Evolutionary conservation across 257 asterid genomes (phyloP).

Genomic region (Euphrasia confusa): DNA sequence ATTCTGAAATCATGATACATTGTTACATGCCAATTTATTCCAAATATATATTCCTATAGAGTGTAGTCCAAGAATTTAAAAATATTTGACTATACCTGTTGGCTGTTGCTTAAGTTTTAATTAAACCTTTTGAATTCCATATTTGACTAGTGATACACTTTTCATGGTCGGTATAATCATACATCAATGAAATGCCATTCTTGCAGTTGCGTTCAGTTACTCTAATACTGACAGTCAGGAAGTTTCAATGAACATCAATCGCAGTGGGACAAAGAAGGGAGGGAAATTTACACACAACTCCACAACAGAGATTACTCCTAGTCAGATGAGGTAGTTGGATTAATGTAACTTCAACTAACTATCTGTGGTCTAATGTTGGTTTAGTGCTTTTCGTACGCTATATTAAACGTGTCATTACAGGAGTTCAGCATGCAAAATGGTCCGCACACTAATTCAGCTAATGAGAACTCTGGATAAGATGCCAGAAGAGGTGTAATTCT

Average conservation of each 20-base stretch:
- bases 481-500: conserved; percentile 75
- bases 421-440: conserved; percentile 97
- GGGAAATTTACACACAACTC: conserved; percentile 66
- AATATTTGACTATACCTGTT: not conserved
- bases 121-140: conserved; percentile 15
- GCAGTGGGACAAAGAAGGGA: conserved; percentile 58
- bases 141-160: conserved; percentile 10
- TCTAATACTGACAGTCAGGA: conserved; percentile 68
- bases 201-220: conserved; percentile 85
- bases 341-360: conserved; percentile 5
- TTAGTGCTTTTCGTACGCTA: conserved; percentile 6
- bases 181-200: conserved; percentile 24
- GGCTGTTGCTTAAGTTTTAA: conserved; percentile 10
- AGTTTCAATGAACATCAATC: conserved; percentile 81
- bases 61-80: not conserved
- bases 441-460: conserved; percentile 70
- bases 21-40: conserved; percentile 3
- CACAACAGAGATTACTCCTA: conserved; percentile 67
- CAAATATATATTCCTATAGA: not conserved
- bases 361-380: conserved; percentile 13
- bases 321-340: conserved; percentile 71
- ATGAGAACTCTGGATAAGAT: conserved; percentile 96
- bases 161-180: conserved; percentile 17
- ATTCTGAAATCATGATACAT: conserved; percentile 1
- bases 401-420: conserved; percentile 39